Evolutionary conservation across 2,329 filamentous ascomycete species (phyloP), one percentile per base, ranked within the genome.

Genomic region (Sordariomycetes sp.): DNA sequence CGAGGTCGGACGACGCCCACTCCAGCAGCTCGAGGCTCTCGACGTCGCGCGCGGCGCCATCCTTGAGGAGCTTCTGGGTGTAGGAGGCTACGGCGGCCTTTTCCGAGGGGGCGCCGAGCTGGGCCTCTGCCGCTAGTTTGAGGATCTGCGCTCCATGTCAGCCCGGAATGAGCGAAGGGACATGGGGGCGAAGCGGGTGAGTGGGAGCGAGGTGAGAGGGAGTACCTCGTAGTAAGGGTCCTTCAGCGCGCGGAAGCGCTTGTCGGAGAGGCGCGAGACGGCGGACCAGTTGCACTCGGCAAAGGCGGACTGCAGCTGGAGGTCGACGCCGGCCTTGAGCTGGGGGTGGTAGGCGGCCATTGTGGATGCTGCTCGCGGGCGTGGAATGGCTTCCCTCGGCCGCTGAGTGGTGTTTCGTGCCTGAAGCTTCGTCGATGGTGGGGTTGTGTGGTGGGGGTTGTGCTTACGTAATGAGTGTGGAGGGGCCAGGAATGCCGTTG

Each of bases 171-270:
- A 5, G 6, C 22, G 14, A 4, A 16, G 12, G 18, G 37, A 14
- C 3, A 4, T 3, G 12, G 14, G 37, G 18, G 37, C 14, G 12
- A 16, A 43, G 12, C n/a, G 18, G 12, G 18, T 43, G 14, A 43
- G 37, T 14, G 37, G 35, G 14, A 37, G n/a, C 16, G 3, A 20
- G 43, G 18, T 14, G 16, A 48, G 4, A n/a, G 43, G 43, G 43
- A 20, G n/a, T 20, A 82, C 79, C 70, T 81, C 75, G 63, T 79
- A 83, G 64, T 83, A 84, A 8, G 76, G 71, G 50, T 83, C 80
- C 56, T 80, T 50, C 50, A 72, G 72, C 1, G 71, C 67, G 62
- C 75, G 76, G 59, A 72, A 70, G 32, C 78, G 72, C 67, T 80
- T 78, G 61, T 79, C 76, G 16, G 81, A 80, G 16, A 82, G 71